Evolutionary conservation across 1,139 yeast genomes (phyloP).

Genomic region (Diutina scorzettiae): DNA sequence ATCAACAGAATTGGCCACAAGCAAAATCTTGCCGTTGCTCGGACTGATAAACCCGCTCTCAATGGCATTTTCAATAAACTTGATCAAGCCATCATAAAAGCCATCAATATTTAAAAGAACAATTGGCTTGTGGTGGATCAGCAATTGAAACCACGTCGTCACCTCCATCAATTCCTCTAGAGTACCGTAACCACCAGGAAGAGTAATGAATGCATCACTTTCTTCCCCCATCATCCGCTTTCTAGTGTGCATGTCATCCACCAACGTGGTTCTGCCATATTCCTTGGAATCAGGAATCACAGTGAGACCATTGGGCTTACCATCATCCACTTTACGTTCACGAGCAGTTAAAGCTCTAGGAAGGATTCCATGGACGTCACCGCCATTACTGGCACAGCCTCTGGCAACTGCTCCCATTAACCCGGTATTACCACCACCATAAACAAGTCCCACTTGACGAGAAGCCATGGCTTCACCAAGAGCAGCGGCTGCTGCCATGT

Average conservation of each 20-base stretch:
- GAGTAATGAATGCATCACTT: constrained; percentile 77
- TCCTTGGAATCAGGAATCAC: constrained; percentile 49
- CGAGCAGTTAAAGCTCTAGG: constrained; percentile 72
- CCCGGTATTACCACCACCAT: constrained; percentile 88
- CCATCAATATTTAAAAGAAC: constrained; percentile 71
- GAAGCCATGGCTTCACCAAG: constrained; percentile 51
- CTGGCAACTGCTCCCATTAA: constrained; percentile 82
- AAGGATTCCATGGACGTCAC: constrained; percentile 76
- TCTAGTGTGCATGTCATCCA: constrained; percentile 83
- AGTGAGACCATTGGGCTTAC: constrained; percentile 42
- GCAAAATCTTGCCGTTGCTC: constrained; percentile 56
- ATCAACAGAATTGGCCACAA: constrained; percentile 55
- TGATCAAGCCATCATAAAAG: constrained; percentile 60
- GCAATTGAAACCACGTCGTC: constrained; percentile 83
- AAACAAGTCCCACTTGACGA: constrained; percentile 64
- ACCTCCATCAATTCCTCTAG: constrained; percentile 85
- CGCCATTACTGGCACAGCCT: constrained; percentile 52
- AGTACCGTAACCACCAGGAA: constrained; percentile 92
- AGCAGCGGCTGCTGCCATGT: constrained; percentile 39
- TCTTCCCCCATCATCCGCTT: constrained; percentile 79
- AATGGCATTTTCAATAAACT: constrained; percentile 45
- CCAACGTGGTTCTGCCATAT: constrained; percentile 73
- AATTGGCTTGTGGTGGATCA: constrained; percentile 74
- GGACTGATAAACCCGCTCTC: constrained; percentile 55
- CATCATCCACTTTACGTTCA: constrained; percentile 43